A percentile compares a stretch with the other conserved stretches of the same genome.
phyloP scores from a whole-genome alignment of 2,329 filamentous ascomycete genomes.

The Aspergillus proliferans region DNA sequence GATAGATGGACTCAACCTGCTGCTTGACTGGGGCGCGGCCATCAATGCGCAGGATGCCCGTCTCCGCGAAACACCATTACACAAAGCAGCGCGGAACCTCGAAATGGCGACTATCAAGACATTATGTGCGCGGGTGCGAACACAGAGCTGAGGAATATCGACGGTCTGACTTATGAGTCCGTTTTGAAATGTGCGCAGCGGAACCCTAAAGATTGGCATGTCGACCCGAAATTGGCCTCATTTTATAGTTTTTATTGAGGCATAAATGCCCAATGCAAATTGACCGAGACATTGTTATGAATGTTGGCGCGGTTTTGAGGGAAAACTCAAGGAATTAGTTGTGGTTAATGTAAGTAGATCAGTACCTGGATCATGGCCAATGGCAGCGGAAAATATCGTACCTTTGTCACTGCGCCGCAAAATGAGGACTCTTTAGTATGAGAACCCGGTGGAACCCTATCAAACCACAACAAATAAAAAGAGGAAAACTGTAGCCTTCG shows the following conservation, averaged over 20 bases:
- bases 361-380: too few relatives aligned
- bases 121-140: background rate
- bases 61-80: background rate
- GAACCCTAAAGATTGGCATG: background rate
- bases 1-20: background rate
- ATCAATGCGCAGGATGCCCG: background rate
- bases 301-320: too few relatives aligned
- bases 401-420: too few relatives aligned
- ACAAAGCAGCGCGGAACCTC: background rate
- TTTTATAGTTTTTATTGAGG: too few relatives aligned
- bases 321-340: too few relatives aligned
- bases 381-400: too few relatives aligned
- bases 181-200: background rate
- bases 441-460: background rate
- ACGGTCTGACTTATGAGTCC: background rate
- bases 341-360: too few relatives aligned
- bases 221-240: background rate
- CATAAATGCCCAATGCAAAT: too few relatives aligned
- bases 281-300: too few relatives aligned
- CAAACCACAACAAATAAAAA: background rate
- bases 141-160: background rate
- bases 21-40: background rate
- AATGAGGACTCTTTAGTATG: too few relatives aligned
- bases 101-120: background rate
- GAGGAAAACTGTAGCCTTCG: background rate